Percentiles rank a stretch among this genome's conserved stretches.
phyloP scores from a whole-genome alignment of 2,329 filamentous ascomycete species.

The Colletotrichum lentis region DNA sequence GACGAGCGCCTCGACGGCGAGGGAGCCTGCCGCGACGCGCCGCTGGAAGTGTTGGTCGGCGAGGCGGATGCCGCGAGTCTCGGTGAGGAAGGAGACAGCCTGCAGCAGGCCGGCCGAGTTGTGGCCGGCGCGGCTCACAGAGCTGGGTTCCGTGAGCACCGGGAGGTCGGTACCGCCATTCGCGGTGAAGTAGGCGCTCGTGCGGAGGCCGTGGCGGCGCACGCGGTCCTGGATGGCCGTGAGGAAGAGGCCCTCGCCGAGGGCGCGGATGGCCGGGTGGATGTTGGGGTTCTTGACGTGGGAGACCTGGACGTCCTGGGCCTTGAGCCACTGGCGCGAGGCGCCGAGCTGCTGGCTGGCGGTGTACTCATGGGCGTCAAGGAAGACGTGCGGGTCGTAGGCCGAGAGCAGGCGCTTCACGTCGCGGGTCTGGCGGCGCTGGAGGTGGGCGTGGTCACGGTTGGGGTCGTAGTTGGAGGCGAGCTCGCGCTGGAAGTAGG shows the following conservation, averaged over 20 bases:
- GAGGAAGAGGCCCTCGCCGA: constrained; percentile 44
- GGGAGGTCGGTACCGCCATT: constrained; percentile 32
- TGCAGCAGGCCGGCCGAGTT: constrained; percentile 40
- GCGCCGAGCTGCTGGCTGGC: constrained; percentile 32
- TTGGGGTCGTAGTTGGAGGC: constrained; percentile 46
- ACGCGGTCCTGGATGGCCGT: constrained; percentile 42
- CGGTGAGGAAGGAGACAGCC: constrained; percentile 43
- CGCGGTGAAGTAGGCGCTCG: constrained; percentile 44
- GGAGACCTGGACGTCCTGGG: constrained; percentile 44
- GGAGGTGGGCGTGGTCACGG: constrained; percentile 45
- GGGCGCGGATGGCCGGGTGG: constrained; percentile 42
- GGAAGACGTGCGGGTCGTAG: constrained; percentile 44
- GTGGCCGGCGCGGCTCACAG: constrained; percentile 33
- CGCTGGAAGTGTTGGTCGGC: constrained; percentile 46
- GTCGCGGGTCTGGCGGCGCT: constrained; percentile 43
- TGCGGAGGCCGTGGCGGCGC: constrained; percentile 42
- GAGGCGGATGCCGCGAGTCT: constrained; percentile 45
- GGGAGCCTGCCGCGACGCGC: constrained; percentile 42
- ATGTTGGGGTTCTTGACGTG: constrained; percentile 48
- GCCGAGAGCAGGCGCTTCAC: constrained; percentile 43
- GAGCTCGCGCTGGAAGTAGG: constrained; percentile 46
- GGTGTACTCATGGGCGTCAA: constrained; percentile 47
- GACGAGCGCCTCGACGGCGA: constrained; percentile 42
- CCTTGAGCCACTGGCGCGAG: constrained; percentile 33
- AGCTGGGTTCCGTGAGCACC: constrained; percentile 44